Evolutionary conservation across 225 moss, liverwort and hornwort species (phyloP), one percentile per base, ranked within the genome.

Genomic region (Climacium dendroides): DNA sequence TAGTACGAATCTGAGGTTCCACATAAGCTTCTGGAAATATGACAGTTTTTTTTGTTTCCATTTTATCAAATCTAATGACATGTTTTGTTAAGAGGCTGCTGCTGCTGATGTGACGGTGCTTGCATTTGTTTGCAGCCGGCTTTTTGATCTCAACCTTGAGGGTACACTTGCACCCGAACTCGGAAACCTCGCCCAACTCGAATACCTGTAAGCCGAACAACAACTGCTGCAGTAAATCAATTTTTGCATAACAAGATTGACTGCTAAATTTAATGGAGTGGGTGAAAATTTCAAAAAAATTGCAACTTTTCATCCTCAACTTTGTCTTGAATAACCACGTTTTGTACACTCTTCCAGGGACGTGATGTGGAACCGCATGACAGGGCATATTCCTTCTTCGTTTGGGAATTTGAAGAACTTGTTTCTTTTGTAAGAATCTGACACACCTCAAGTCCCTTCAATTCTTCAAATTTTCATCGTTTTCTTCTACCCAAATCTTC

Each of bases 281-380:
- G 35, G 48, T 35, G 47, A 48, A 55, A 18, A 9, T 74, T 17
- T 25, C 6, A 23, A 16, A 17, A 18, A 18, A 45, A 18, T 58
- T 18, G 8, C 13, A 47, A 73, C 19, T 60, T 55, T 80, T 19
- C 13, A 19, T 41, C 41, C 19, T 59, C n/a, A 24, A 43, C 19
- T 39, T 41, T 13, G 25, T 79, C 30, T 43, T 62, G 65, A 75
- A 62, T 87, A 60, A 80, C 50, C 25, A 10, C 1, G 23, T 73
- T 70, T 75, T 37, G 19, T 41, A 50, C 8, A 13, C 14, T 61
- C 6, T 72, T 82, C 28, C 91, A 97, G 97, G 80, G 95, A 98
- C 45, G 94, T 98, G 78, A 96, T 96, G 96, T 96, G 98, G 98
- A 98, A 98, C 88, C n/a, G 39, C 12, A 81, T 98, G 90, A 91